Percentiles rank a stretch among this genome's conserved stretches.
Evolutionary conservation across 805 yeast species (phyloP).

Genomic region (Suhomyces sp.): DNA sequence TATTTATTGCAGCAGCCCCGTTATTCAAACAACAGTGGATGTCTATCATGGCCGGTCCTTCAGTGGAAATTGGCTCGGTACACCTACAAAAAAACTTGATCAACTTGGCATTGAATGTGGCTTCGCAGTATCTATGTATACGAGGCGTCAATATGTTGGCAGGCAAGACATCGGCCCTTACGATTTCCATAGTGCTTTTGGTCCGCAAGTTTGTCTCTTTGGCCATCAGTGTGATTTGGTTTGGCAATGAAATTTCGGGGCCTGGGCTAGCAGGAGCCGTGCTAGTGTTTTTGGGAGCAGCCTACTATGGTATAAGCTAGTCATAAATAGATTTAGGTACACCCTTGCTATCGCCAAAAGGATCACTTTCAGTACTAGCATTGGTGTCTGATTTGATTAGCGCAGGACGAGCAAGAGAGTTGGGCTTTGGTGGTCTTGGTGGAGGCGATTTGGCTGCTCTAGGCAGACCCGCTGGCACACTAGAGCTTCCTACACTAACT

Average conservation of each 20-base stretch:
- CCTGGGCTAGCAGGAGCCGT: conserved; percentile 46
- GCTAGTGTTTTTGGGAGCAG: conserved; percentile 33
- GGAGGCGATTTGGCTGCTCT: conserved; percentile 22
- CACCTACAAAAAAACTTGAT: conserved; percentile 12
- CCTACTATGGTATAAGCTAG: neutral
- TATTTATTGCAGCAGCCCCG: conserved; percentile 40
- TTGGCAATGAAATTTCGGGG: conserved; percentile 42
- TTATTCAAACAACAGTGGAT: conserved; percentile 13
- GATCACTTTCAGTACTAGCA: conserved; percentile 31
- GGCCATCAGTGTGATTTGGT: conserved; percentile 51
- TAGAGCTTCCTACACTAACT: conserved; percentile 8
- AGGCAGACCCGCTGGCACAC: conserved; percentile 18
- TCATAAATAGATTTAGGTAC: neutral
- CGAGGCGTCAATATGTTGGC: conserved; percentile 65
- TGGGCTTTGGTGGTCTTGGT: conserved; percentile 26
- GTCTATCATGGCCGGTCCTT: conserved; percentile 5
- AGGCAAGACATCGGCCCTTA: conserved; percentile 56
- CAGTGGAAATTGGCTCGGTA: neutral
- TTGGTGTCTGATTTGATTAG: conserved; percentile 23
- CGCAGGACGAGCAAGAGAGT: conserved; percentile 5
- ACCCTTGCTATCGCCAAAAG: conserved; percentile 35
- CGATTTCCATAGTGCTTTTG: conserved; percentile 58
- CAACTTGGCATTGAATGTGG: conserved; percentile 16
- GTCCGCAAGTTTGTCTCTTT: conserved; percentile 62
- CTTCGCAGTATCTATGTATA: conserved; percentile 47